Evolutionary conservation across 208 protist genomes (phyloP).

Genomic region (Trichomonas gallinae): DNA sequence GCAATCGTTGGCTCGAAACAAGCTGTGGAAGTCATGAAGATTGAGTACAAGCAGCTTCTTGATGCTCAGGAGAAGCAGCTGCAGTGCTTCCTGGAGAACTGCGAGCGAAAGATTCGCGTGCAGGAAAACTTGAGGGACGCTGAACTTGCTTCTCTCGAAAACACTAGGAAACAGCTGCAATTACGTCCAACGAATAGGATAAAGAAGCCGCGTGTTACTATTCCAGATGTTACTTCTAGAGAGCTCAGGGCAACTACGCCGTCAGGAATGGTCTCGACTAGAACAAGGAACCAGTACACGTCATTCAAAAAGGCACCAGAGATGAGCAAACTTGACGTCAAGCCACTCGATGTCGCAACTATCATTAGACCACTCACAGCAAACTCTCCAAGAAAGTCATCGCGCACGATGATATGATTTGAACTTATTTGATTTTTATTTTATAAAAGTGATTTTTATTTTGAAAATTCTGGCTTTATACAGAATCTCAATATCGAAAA

Average conservation of each 20-base stretch:
- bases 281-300: not conserved
- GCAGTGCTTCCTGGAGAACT: not conserved
- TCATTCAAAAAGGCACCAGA: not conserved
- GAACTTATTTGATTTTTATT: too few relatives aligned
- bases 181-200: too few relatives aligned
- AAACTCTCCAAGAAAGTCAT: not conserved
- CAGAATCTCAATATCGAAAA: too few relatives aligned
- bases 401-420: too few relatives aligned
- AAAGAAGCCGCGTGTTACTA: too few relatives aligned
- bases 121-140: not conserved
- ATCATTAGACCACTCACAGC: not conserved
- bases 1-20: not conserved
- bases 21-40: not conserved
- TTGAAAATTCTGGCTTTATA: too few relatives aligned
- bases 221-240: too few relatives aligned
- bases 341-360: not conserved
- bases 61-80: not conserved
- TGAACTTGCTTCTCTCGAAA: not conserved
- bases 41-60: not conserved
- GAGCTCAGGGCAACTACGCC: too few relatives aligned
- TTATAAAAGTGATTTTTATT: too few relatives aligned
- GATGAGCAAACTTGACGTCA: not conserved
- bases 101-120: not conserved
- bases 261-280: not conserved
- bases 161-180: not conserved